Base-by-base conservation (phyloP, 2,329 filamentous ascomycete genomes). In the Trichoderma atrobrunneum region DNA sequence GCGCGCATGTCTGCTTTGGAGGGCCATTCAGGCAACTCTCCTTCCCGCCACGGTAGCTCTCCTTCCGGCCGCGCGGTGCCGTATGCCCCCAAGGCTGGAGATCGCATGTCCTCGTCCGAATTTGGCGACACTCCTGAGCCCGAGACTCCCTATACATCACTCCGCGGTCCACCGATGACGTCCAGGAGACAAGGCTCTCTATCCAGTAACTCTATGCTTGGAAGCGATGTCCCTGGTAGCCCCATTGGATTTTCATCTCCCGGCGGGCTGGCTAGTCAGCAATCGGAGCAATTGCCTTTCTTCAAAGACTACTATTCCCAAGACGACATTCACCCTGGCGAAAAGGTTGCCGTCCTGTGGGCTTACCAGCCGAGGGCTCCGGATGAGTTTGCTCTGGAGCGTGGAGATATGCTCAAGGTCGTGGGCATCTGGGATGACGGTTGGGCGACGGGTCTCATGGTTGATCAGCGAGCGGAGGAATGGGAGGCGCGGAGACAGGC, bases 241-340 rank as follows among this genome's bases (percentile, higher is more conserved):
- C 91, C 86, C 30, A 90, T 87, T 60, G 91, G 91, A 67, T 91
- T 93, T 81, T 97, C 95, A 3, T 98, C 95, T 4, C 94, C 94
- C 0, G 92, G 92, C 77, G 94, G 92, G 30, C 83, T 95, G 73
- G 89, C 91, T 28, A 97, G 94, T 77, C 94, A 95, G 73, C 94
- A 98, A 80, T 98, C 95, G 0, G 96, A 99, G 82, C 96, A 98
- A 81, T 85, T 99, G 69, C 91, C 93, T 5, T 97, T 94, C 79
- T 99, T 99, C 89, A 97, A 97, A 80, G 96, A 99, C 81, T 99
- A 99, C 82, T 99, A 99, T 80, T 98, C 95, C 2, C 92, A 95
- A 77, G 96, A 98, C 77, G 95, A 98, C 77, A 97, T 99, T 72
- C 93, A 95, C 77, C 93, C 95, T 0, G 92, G 93, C 71, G 95